Conservation (phyloP, 192 early-diverging fungal species). For the Mortierella antarctica region DNA sequence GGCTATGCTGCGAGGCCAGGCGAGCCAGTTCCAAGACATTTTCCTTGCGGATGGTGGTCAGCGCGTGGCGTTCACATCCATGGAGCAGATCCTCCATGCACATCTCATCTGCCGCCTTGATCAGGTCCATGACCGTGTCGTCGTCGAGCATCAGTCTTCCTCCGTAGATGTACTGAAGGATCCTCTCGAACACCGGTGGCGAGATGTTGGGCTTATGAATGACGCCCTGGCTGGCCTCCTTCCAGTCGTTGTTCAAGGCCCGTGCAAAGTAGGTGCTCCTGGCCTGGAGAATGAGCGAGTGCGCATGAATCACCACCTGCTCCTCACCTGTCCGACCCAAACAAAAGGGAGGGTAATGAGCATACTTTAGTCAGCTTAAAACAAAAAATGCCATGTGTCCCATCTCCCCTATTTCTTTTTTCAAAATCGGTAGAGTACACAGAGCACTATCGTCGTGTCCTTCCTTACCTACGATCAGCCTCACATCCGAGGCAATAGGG, state of each 20-base stretch:
- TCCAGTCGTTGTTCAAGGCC: conserved; percentile 38
- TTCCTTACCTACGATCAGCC: conserved; percentile 33
- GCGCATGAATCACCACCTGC: conserved; percentile 38
- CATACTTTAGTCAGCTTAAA: neutral
- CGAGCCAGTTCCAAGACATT: conserved; percentile 40
- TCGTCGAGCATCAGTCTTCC: conserved; percentile 22
- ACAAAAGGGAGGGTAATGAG: too few relatives aligned
- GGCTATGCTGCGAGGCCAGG: conserved; percentile 23
- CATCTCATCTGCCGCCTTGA: conserved; percentile 42
- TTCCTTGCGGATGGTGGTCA: conserved; percentile 14
- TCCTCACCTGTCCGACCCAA: conserved; percentile 30
- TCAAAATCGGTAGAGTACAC: neutral
- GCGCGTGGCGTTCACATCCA: conserved; percentile 38
- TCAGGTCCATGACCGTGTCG: conserved; percentile 31
- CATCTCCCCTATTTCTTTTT: neutral
- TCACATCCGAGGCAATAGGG: conserved; percentile 33
- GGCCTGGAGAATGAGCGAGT: conserved; percentile 38
- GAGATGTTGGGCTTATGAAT: conserved; percentile 47
- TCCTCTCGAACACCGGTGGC: conserved; percentile 29
- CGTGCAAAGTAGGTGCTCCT: conserved; percentile 43
- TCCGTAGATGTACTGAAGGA: conserved; percentile 39
- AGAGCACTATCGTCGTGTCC: neutral
- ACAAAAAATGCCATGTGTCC: neutral
- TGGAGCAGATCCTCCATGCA: conserved; percentile 34
- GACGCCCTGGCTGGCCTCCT: conserved; percentile 32